Evolutionary conservation across 1,284 basidiomycete species (phyloP).

Genomic region (Marasmius oreades): DNA sequence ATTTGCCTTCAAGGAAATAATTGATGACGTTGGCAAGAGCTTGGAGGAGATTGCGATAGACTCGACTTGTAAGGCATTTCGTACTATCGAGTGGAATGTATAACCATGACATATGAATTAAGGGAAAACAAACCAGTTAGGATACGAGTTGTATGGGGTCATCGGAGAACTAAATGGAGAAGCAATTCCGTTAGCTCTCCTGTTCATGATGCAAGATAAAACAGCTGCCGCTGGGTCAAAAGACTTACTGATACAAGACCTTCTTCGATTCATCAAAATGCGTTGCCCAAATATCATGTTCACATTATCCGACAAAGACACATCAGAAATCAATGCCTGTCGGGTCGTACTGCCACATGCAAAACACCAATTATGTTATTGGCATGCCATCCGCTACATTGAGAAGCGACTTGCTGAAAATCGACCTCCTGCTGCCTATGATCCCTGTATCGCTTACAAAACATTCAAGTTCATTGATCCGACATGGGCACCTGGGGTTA

Average conservation of each 20-base stretch:
- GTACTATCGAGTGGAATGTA: background rate
- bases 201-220: constrained; percentile 5
- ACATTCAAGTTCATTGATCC: constrained; percentile 15
- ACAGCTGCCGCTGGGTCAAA: constrained; percentile 4
- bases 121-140: constrained; percentile 11
- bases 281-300: constrained; percentile 12
- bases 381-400: constrained; percentile 8
- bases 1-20: constrained; percentile 15
- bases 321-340: constrained; percentile 13
- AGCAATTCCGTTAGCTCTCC: constrained; percentile 10
- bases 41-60: constrained; percentile 17
- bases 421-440: constrained; percentile 8
- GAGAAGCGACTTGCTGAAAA: constrained; percentile 8
- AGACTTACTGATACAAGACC: constrained; percentile 9
- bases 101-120: background rate
- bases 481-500: constrained; percentile 16
- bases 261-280: background rate
- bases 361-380: constrained; percentile 16
- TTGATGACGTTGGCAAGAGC: constrained; percentile 4
- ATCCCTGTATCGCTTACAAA: constrained; percentile 8
- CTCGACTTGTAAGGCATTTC: constrained; percentile 16
- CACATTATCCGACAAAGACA: constrained; percentile 10
- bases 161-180: constrained; percentile 13
- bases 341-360: constrained; percentile 1
- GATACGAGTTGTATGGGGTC: constrained; percentile 13